Evolutionary conservation across 2,329 filamentous ascomycete species (phyloP).

Genomic region (Hymenotorrendiella dingleyae): DNA sequence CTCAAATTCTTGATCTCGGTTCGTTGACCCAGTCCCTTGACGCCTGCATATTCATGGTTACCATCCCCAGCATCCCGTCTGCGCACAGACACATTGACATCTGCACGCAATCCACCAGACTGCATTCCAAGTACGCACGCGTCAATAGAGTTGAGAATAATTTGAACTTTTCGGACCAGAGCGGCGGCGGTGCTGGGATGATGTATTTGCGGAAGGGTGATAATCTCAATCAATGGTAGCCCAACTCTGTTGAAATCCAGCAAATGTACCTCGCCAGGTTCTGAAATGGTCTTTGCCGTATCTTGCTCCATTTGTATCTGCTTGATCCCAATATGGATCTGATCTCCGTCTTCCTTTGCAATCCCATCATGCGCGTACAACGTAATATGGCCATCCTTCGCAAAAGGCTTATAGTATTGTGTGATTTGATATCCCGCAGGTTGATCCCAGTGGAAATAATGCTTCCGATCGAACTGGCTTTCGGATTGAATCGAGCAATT

Average conservation of each 20-base stretch:
- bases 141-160: slow-evolving; percentile 70
- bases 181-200: slow-evolving; percentile 82
- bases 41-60: slow-evolving; percentile 47
- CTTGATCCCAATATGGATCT: slow-evolving; percentile 74
- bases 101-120: slow-evolving; percentile 79
- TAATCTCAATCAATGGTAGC: slow-evolving; percentile 88
- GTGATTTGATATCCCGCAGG: slow-evolving; percentile 96
- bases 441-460: slow-evolving; percentile 99
- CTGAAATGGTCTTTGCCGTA: slow-evolving; percentile 85
- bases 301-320: slow-evolving; percentile 98
- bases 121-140: slow-evolving; percentile 92
- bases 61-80: slow-evolving; percentile 37
- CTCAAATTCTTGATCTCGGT: slow-evolving; percentile 98
- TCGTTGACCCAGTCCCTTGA: slow-evolving; percentile 67
- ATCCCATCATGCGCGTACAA: slow-evolving; percentile 75
- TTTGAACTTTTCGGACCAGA: slow-evolving; percentile 82
- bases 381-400: slow-evolving; percentile 64
- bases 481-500: slow-evolving; percentile 69
- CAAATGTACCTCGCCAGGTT: slow-evolving; percentile 66
- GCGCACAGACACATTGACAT: slow-evolving; percentile 89
- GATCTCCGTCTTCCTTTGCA: slow-evolving; percentile 62
- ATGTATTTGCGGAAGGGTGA: slow-evolving; percentile 84
- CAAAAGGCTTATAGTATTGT: slow-evolving; percentile 78
- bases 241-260: slow-evolving; percentile 94
- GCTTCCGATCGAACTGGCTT: slow-evolving; percentile 90